Evolutionary conservation across 805 yeast genomes (phyloP), one percentile per base, ranked within the genome.

Genomic region (Yarrowia sp.): DNA sequence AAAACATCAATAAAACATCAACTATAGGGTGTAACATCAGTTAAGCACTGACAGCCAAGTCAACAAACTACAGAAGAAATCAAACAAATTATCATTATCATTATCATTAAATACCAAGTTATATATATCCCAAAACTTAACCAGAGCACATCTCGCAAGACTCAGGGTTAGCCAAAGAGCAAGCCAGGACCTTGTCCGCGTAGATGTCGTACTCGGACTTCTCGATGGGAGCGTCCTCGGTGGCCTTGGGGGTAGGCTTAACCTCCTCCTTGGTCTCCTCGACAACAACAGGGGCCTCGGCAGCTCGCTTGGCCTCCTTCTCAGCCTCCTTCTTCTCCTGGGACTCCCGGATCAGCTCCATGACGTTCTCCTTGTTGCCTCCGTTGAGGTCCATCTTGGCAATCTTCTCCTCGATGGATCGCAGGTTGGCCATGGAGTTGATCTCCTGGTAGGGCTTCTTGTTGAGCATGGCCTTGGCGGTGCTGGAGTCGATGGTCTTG

Each of bases 141-240:
- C 98, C 98, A 64, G 98, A 93, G 80, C 99, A 94, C 98, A 94
- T 94, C 72, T 93, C 93, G 78, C 99, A 93, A 56, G 98, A 84
- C 78, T 90, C 98, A 64, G 97, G 97, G 79, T 94, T 93, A 63
- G 88, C 86, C 74, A 94, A 91, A 62, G 97, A 96, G 80, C 99
- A 93, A 33, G 97, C 97, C 77, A 93, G 85, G 32, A 88, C 98
- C 76, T 92, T 87, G 24, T 96, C 87, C 75, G 93, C 90, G 82
- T 79, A 94, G 69, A 93, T 93, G 74, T 93, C 97, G 63, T 69
- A 41, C 39, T 79, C 84, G 68, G 64, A 63, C 63, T 67, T 68
- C 29, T 69, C 74, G 70, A 72, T 68, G 69, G 76, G 71, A 69
- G 77, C 78, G 71, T 76, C 29, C 77, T 78, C 67, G 68, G 78